phyloP scores from a whole-genome alignment of 495 filamentous ascomycete species.

The Penicillium roqueforti region DNA sequence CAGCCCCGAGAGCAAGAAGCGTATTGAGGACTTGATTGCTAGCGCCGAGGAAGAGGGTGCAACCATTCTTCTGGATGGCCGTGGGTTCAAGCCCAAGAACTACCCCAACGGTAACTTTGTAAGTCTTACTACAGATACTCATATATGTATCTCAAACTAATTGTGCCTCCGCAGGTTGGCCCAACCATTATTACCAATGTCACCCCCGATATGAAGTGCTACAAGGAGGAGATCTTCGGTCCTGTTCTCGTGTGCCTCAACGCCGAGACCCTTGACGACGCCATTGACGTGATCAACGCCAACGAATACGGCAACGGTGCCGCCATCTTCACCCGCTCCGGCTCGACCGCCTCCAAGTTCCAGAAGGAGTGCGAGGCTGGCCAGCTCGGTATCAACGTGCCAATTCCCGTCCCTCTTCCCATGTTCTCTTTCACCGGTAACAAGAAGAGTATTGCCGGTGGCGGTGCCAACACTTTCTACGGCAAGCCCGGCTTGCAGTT shows the following conservation, averaged over 20 bases:
- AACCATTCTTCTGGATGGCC: conserved; percentile 89
- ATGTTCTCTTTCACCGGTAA: conserved; percentile 99
- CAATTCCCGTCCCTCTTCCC: conserved; percentile 81
- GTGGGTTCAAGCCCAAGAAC: conserved; percentile 81
- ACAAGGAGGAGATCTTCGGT: conserved; percentile 95
- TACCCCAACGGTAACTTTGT: conserved; percentile 98
- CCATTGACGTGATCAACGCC: conserved; percentile 59
- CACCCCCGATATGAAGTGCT: conserved; percentile 87
- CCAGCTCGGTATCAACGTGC: conserved; percentile 59
- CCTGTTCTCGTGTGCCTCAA: conserved; percentile 64
- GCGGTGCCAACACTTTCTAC: conserved; percentile 93
- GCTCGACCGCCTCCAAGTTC: conserved; percentile 58
- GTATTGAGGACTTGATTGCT: conserved; percentile 85
- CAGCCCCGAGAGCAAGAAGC: conserved; percentile 81
- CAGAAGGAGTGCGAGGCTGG: conserved; percentile 60
- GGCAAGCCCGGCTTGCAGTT: conserved; percentile 88
- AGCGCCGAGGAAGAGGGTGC: conserved; percentile 90
- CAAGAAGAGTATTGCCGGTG: conserved; percentile 92
- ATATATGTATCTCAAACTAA: neutral
- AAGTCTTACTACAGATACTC: conserved; percentile 20
- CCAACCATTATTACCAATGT: conserved; percentile 96
- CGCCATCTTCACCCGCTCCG: conserved; percentile 63
- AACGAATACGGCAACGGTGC: conserved; percentile 71
- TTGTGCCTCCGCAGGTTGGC: conserved; percentile 48
- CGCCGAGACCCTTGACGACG: conserved; percentile 77